Base-by-base conservation (phyloP, 257 asterid genomes). In the Leptodermis oblonga region DNA sequence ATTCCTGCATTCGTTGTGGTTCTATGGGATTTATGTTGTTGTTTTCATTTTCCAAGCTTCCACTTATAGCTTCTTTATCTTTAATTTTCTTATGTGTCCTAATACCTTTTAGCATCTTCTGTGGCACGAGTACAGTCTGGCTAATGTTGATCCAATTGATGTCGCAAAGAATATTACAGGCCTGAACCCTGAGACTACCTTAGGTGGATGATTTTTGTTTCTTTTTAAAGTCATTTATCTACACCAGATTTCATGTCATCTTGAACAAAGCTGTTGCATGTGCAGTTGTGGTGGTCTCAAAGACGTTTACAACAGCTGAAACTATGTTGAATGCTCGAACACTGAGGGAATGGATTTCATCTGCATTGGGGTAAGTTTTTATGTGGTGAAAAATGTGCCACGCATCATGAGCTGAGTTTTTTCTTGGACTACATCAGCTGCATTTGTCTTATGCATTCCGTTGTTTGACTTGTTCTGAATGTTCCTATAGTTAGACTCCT, bases 301-400 rank as follows among this genome's bases (percentile, higher is more conserved):
- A 91, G 77, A 94, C 97, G 67, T 94, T 94, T 82, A 94, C 97
- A 64, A 94, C 99, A 41, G 99, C 99, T 66, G 99, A 94, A 80
- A 94, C 99, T 64, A 94, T 94, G 97, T 82, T 94, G 78, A 94
- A 94, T 73, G 97, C 99, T 39, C 87, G 99, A 61, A 91, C 97
- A 43, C 67, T 94, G 76, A 91, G 97, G 84, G 97, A 94, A 85
- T 94, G 99, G 99, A 94, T 94, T 65, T 87, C 96, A 7, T 80
- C 93, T 45, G 82, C 96, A 68, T 78, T 94, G 84, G 99, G 99
- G 97, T 91, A 76, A 80, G 92, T 39, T 39, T 39, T 10, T 62
- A 55, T 25, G n/a, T 26, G 46, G 36, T 69, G 48, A 65, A 48
- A 61, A 33, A 25, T 61, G 49, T 62, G 2, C 17, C 3, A 3